phyloP scores from a whole-genome alignment of 202 grass and related monocot species.

The Carex arenaria region DNA sequence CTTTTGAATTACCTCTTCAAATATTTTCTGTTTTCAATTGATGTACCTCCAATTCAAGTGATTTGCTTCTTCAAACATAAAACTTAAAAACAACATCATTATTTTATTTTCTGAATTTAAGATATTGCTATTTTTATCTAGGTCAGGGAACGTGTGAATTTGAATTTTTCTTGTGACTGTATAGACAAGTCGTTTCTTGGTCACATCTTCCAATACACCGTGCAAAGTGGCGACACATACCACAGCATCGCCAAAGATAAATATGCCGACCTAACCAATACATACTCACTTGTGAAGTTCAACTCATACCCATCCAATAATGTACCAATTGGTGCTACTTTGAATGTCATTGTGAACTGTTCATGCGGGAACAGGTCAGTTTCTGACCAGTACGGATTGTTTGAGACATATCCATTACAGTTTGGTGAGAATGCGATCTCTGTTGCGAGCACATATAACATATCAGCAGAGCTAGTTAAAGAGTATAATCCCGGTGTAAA shows the following conservation, averaged over 20 bases:
- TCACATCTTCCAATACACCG: neutral
- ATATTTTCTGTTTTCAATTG: neutral
- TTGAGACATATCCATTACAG: conserved; percentile 62
- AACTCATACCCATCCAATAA: conserved; percentile 34
- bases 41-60: neutral
- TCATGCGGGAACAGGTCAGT: conserved; percentile 41
- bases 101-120: too few relatives aligned
- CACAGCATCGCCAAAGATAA: neutral
- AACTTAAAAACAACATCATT: neutral
- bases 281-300: conserved; percentile 16
- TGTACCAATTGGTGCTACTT: conserved; percentile 16
- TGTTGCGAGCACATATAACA: conserved; percentile 18
- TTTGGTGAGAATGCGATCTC: conserved; percentile 31
- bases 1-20: neutral
- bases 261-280: conserved; percentile 51
- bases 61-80: neutral
- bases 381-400: conserved; percentile 48
- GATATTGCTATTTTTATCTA: neutral
- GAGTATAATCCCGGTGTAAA: conserved; percentile 53
- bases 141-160: conserved; percentile 11
- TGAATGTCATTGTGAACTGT: conserved; percentile 70
- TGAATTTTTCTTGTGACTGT: conserved; percentile 54
- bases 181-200: conserved; percentile 35
- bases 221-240: conserved; percentile 10
- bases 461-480: conserved; percentile 24